Conservation (phyloP, 441 rosid genomes). For the Croton laevigatus region DNA sequence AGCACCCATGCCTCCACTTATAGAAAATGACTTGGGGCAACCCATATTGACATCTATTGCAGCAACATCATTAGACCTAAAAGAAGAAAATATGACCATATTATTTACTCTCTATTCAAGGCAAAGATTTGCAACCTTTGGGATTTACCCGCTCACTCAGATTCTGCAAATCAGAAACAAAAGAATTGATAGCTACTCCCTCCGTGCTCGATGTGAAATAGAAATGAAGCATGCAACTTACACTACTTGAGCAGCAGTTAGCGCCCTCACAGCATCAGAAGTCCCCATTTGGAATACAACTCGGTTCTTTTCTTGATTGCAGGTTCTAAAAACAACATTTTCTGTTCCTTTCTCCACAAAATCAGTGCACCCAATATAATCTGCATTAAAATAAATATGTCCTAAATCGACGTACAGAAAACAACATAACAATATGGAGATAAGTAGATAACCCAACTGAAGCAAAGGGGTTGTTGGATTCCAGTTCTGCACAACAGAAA, state of each 20-base stretch:
- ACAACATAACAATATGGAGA: not conserved
- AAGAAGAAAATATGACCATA: slow-evolving; percentile 16
- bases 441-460: not conserved
- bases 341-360: slow-evolving; percentile 85
- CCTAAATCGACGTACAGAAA: slow-evolving; percentile 6
- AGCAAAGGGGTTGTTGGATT: not conserved
- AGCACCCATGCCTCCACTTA: slow-evolving; percentile 98
- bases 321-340: slow-evolving; percentile 77
- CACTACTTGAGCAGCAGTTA: slow-evolving; percentile 82
- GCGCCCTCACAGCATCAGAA: slow-evolving; percentile 84
- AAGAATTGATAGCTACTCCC: not conserved
- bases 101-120: not conserved
- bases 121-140: not conserved
- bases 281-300: slow-evolving; percentile 90
- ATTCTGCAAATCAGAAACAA: not conserved
- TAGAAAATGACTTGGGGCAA: slow-evolving; percentile 85
- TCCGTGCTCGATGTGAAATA: not conserved
- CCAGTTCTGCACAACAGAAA: not conserved
- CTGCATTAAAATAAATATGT: slow-evolving; percentile 34
- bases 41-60: slow-evolving; percentile 93
- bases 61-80: slow-evolving; percentile 82
- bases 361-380: slow-evolving; percentile 53
- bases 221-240: slow-evolving; percentile 25
- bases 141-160: not conserved
- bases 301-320: slow-evolving; percentile 51